Percentiles rank a stretch among this genome's conserved stretches.
phyloP scores from a whole-genome alignment of 1,284 basidiomycete species.

The Acaromyces ingoldii region DNA sequence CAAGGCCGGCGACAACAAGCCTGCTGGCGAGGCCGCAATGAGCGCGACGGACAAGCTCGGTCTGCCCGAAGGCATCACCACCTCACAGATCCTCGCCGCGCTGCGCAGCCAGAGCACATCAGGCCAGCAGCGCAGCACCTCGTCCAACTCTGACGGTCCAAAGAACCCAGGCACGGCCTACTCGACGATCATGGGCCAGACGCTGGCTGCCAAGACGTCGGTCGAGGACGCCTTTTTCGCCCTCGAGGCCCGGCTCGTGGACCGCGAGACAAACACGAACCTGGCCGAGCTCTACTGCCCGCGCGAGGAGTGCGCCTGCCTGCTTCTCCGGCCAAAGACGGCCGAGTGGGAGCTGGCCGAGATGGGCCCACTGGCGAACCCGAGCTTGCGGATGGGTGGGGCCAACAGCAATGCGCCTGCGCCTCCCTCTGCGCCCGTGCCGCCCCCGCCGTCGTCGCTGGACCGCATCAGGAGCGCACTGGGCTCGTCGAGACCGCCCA shows the following conservation, averaged over 20 bases:
- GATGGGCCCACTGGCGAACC: conserved; percentile 32
- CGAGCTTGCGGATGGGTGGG: no score
- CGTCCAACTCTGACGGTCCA: not conserved
- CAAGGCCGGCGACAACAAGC: not conserved
- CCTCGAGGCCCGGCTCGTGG: conserved; percentile 44
- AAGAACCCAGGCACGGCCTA: conserved; percentile 22
- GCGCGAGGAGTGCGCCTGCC: conserved; percentile 42
- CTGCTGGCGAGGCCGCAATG: not conserved
- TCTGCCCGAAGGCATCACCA: conserved; percentile 22
- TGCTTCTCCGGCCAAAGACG: conserved; percentile 26
- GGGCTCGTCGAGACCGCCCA: not conserved
- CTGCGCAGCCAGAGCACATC: conserved; percentile 21
- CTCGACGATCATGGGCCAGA: conserved; percentile 44
- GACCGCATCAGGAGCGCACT: conserved; percentile 2
- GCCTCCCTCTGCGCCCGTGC: conserved; percentile 10
- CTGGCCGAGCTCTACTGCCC: conserved; percentile 44
- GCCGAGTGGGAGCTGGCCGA: conserved; percentile 41
- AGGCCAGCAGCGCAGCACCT: no score
- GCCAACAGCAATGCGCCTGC: conserved; percentile 26
- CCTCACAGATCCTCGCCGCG: conserved; percentile 32
- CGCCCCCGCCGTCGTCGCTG: conserved; percentile 4
- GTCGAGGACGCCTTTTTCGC: conserved; percentile 42
- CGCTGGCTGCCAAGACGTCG: conserved; percentile 46
- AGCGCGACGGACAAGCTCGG: conserved; percentile 4
- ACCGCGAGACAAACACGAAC: conserved; percentile 33